Percentiles rank a stretch among this genome's conserved stretches.
Conservation (phyloP, 106 monocot species). For the Allium cepa region DNA sequence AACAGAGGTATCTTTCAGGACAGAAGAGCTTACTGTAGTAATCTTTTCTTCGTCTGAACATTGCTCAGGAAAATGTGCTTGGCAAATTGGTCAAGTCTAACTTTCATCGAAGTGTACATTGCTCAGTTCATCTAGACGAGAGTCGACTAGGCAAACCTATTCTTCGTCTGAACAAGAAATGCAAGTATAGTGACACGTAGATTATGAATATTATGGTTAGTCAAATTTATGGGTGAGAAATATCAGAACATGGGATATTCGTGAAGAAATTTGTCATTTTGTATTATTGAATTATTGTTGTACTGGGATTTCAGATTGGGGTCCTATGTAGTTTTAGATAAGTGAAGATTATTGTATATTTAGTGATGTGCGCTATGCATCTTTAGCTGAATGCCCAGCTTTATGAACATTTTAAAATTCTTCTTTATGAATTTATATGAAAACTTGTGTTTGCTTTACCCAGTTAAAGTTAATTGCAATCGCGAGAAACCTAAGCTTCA, state of each 20-base stretch:
- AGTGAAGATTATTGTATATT: no score
- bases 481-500: no score
- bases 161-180: conserved; percentile 14
- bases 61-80: conserved; percentile 57
- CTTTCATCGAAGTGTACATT: conserved; percentile 74
- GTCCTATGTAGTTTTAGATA: no score
- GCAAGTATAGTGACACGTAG: conserved; percentile 27
- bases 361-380: no score
- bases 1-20: no score
- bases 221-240: not conserved
- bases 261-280: not conserved
- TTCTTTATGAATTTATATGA: no score
- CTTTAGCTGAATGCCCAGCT: no score
- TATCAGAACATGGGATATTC: not conserved
- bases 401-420: no score
- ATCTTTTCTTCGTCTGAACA: no score
- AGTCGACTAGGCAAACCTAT: conserved; percentile 37
- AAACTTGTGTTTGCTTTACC: no score
- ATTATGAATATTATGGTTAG: conserved; percentile 8
- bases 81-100: conserved; percentile 72
- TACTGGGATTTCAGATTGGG: not conserved
- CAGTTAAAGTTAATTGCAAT: no score
- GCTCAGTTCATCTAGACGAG: conserved; percentile 44
- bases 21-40: no score
- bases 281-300: not conserved